Conservation (phyloP, 1,284 basidiomycete species). For the Cryptococcus wingfieldii region DNA sequence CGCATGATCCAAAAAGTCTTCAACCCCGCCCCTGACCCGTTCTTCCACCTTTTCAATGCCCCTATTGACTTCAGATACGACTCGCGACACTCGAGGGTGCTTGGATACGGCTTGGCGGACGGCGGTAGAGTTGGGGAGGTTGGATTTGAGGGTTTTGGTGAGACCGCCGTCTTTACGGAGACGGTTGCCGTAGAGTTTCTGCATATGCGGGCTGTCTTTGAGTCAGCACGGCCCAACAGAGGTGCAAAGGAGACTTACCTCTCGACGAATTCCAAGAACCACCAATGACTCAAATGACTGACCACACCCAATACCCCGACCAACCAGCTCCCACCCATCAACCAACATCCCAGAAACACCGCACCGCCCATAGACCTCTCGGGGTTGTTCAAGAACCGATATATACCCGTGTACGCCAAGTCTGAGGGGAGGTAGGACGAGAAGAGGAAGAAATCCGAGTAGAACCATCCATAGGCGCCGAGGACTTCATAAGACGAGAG, state of each 20-base stretch:
- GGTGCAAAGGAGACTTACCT: conserved; percentile 56
- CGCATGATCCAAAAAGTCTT: conserved; percentile 81
- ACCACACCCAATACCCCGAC: conserved; percentile 80
- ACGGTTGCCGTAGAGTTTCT: conserved; percentile 85
- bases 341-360: conserved; percentile 85
- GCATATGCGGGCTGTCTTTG: conserved; percentile 82
- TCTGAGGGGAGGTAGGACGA: conserved; percentile 73
- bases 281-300: conserved; percentile 79
- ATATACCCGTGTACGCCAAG: conserved; percentile 94
- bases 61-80: conserved; percentile 83
- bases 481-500: conserved; percentile 86
- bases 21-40: conserved; percentile 81
- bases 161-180: conserved; percentile 92
- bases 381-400: conserved; percentile 93
- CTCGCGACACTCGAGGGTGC: conserved; percentile 64
- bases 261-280: conserved; percentile 84
- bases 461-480: conserved; percentile 96
- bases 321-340: conserved; percentile 84
- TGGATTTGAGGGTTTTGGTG: conserved; percentile 90
- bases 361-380: conserved; percentile 89
- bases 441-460: conserved; percentile 95
- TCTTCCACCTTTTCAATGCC: conserved; percentile 93
- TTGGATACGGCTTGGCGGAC: conserved; percentile 57
- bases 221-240: neutral
- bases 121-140: conserved; percentile 69